phyloP scores from a whole-genome alignment of 805 yeast species.

The Teunomyces panamensis region DNA sequence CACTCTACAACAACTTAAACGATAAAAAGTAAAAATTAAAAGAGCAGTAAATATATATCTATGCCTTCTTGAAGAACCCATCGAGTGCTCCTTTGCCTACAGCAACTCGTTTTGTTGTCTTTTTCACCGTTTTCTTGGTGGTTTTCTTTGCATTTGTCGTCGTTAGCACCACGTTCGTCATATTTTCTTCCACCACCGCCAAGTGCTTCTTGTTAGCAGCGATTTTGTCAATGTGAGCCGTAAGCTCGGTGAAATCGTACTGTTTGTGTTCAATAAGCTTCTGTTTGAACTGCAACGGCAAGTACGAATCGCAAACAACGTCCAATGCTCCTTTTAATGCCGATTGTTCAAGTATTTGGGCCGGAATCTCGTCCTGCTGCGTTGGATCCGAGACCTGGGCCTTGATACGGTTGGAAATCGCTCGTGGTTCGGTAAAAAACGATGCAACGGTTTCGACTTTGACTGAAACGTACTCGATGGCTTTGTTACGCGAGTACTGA shows the following conservation, averaged over 20 bases:
- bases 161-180: conserved; percentile 19
- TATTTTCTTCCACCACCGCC: conserved; percentile 23
- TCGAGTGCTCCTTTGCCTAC: conserved; percentile 69
- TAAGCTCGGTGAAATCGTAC: conserved; percentile 21
- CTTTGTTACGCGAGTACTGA: conserved; percentile 41
- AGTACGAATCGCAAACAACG: conserved; percentile 44
- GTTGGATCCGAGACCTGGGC: conserved; percentile 5
- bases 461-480: conserved; percentile 33
- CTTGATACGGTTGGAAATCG: not conserved
- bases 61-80: conserved; percentile 54
- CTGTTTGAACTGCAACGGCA: conserved; percentile 26
- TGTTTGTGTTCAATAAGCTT: conserved; percentile 14
- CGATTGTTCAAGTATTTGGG: conserved; percentile 31
- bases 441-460: conserved; percentile 27
- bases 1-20: conserved; percentile 58
- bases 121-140: conserved; percentile 14
- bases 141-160: conserved; percentile 21
- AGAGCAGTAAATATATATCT: not conserved
- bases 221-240: conserved; percentile 14
- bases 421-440: not conserved
- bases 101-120: conserved; percentile 43
- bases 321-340: conserved; percentile 43
- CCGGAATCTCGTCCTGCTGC: conserved; percentile 24
- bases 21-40: not conserved
- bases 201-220: conserved; percentile 19